Evolutionary conservation across 805 yeast genomes (phyloP).

Genomic region (Candida coleopterorum): DNA sequence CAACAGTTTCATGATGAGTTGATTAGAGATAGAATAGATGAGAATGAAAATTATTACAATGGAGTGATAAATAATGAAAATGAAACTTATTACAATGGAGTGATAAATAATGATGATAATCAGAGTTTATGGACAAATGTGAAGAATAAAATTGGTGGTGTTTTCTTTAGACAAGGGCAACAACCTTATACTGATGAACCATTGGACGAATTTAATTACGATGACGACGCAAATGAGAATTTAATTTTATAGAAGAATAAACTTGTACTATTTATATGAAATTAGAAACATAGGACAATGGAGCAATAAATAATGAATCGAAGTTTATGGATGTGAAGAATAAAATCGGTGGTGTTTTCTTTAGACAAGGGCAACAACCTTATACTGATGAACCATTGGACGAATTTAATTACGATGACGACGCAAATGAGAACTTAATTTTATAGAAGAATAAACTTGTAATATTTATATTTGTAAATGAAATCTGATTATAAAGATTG

Average conservation of each 20-base stretch:
- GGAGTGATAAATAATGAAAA: not conserved
- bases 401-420: conserved; percentile 29
- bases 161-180: not conserved
- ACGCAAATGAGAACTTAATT: conserved; percentile 29
- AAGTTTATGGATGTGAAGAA: too few species aligned
- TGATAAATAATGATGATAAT: not conserved
- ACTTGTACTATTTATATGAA: too few species aligned
- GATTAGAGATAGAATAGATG: conserved; percentile 10
- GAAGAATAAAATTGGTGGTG: not conserved
- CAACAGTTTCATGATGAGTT: conserved; percentile 20
- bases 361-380: conserved; percentile 1
- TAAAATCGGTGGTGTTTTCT: not conserved
- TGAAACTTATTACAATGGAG: not conserved
- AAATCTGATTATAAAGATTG: too few species aligned
- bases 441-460: too few species aligned
- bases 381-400: conserved; percentile 25
- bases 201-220: conserved; percentile 26
- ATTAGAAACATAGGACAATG: too few species aligned
- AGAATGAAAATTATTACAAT: not conserved
- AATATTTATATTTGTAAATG: too few species aligned
- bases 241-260: conserved; percentile 20
- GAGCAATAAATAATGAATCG: too few species aligned
- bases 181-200: conserved; percentile 19
- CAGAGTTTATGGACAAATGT: conserved; percentile 1
- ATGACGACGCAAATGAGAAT: conserved; percentile 31